Evolutionary conservation across 1,139 yeast species (phyloP).

Genomic region (Lodderomyces parapsilosis): DNA sequence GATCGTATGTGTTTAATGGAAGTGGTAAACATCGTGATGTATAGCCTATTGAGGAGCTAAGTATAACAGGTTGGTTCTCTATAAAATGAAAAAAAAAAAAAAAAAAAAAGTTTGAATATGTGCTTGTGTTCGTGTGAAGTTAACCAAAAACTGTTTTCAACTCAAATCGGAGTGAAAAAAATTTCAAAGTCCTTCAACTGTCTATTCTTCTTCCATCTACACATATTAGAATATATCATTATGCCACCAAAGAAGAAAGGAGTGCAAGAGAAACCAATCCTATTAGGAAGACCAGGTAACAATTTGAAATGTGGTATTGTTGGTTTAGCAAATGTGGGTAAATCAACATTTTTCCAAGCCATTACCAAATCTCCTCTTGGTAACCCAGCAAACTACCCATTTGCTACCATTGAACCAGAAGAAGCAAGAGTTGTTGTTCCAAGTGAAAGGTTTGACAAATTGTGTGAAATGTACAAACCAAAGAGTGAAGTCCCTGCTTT

Average conservation of each 20-base stretch:
- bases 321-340: constrained; percentile 96
- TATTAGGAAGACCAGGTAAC: constrained; percentile 98
- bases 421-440: constrained; percentile 98
- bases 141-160: neutral
- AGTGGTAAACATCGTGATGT: constrained; percentile 1
- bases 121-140: neutral
- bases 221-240: neutral
- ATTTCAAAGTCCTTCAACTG: constrained; percentile 1
- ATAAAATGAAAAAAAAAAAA: neutral
- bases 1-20: constrained; percentile 3
- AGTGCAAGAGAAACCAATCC: constrained; percentile 78
- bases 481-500: constrained; percentile 88
- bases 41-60: too few species aligned
- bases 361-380: constrained; percentile 90
- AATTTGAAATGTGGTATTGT: constrained; percentile 96
- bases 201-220: neutral
- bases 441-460: constrained; percentile 80
- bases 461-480: constrained; percentile 74
- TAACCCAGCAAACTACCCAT: constrained; percentile 97
- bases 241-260: constrained; percentile 97
- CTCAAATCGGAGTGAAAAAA: neutral
- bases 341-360: constrained; percentile 88
- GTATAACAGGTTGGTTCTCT: neutral
- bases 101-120: neutral
- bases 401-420: constrained; percentile 98